These are phyloP conservation scores for Pisolithus orientalis DNA, from an alignment of 768 basidiomycete species.

Conservation along the genomic window DNA sequence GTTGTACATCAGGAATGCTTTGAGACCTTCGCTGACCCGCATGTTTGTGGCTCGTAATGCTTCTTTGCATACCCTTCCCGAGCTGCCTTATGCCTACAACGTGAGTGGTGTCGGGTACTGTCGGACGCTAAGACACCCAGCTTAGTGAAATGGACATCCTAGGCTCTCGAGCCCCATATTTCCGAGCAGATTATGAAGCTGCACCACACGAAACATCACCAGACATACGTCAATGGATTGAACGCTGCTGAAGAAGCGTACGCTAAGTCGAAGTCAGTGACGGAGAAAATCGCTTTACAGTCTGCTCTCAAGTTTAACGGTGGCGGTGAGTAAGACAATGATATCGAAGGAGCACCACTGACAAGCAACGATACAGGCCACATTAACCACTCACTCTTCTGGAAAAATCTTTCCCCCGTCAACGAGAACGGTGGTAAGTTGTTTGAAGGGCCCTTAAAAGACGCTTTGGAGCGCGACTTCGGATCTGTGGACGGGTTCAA, in stretches of 20 bases:
- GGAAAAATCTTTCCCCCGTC: slow-evolving; percentile 90
- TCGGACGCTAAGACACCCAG: background rate
- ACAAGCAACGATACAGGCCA: slow-evolving; percentile 46
- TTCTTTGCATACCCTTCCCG: slow-evolving; percentile 66
- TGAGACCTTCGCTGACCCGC: slow-evolving; percentile 42
- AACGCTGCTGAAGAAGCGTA: slow-evolving; percentile 91
- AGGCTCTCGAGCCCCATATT: slow-evolving; percentile 92
- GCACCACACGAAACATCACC: slow-evolving; percentile 89
- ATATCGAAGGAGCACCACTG: background rate
- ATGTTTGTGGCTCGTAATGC: slow-evolving; percentile 38
- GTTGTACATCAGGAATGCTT: slow-evolving; percentile 41
- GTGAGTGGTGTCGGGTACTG: slow-evolving; percentile 32
- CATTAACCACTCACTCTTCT: slow-evolving; percentile 95
- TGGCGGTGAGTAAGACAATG: slow-evolving; percentile 50
- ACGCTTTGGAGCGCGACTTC: slow-evolving; percentile 74
- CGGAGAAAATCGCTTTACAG: slow-evolving; percentile 79
- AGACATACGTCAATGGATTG: slow-evolving; percentile 90
- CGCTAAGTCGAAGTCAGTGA: slow-evolving; percentile 54
- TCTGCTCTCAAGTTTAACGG: slow-evolving; percentile 95
- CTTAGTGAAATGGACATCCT: background rate
- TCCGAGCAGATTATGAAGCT: slow-evolving; percentile 89
- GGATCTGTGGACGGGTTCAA: slow-evolving; percentile 85
- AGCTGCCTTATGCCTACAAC: slow-evolving; percentile 76
- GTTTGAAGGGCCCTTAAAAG: slow-evolving; percentile 60
- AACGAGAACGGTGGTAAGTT: slow-evolving; percentile 59